Evolutionary conservation across 768 basidiomycete species (phyloP).

Genomic region (Boletales sp.): DNA sequence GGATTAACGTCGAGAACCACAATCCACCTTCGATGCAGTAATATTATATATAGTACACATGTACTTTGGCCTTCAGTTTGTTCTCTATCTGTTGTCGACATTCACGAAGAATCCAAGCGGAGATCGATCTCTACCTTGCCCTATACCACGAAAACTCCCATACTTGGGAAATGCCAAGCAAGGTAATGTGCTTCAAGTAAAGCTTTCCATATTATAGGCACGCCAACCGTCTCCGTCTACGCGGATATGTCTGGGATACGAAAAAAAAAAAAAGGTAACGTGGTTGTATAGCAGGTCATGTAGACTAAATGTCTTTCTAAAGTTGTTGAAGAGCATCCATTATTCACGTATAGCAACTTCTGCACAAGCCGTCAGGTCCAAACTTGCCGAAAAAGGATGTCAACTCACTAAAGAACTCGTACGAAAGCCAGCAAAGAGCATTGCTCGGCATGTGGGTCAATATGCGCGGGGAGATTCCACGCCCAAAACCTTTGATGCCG

Average conservation of each 20-base stretch:
- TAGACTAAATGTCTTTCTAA: slow-evolving; percentile 12
- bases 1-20: no score
- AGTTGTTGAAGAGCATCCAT: slow-evolving; percentile 6
- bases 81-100: no score
- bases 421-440: slow-evolving; percentile 95
- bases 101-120: no score
- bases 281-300: no score
- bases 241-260: not conserved
- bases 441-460: slow-evolving; percentile 96
- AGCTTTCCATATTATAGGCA: not conserved
- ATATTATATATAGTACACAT: no score
- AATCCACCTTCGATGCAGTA: no score
- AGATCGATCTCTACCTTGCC: no score
- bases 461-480: slow-evolving; percentile 88
- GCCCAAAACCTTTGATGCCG: slow-evolving; percentile 77
- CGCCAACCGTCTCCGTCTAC: not conserved
- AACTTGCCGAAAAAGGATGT: not conserved
- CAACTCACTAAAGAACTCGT: slow-evolving; percentile 95
- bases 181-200: no score
- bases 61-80: no score
- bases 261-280: slow-evolving; percentile 13
- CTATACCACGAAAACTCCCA: no score
- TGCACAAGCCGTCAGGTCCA: slow-evolving; percentile 28
- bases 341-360: slow-evolving; percentile 61
- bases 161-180: no score